Conservation (phyloP, 2,329 filamentous ascomycete genomes). For the Sporothrix pseudoabietina region DNA sequence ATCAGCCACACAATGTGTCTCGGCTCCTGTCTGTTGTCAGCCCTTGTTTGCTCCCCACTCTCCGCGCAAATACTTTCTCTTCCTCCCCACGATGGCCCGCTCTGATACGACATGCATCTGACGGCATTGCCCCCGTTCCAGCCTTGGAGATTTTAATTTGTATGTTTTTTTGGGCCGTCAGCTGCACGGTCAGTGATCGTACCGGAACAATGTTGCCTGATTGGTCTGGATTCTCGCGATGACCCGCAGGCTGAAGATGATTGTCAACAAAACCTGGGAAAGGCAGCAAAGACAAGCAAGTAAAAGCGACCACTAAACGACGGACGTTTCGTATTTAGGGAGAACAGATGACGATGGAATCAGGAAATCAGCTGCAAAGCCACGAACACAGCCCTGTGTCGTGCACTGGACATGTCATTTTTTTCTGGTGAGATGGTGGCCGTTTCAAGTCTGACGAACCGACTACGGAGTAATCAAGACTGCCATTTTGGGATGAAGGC, state of each 20-base stretch:
- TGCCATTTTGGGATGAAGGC: background rate
- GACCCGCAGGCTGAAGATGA: background rate
- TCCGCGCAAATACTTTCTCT: background rate
- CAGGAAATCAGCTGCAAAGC: background rate
- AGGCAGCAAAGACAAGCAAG: background rate
- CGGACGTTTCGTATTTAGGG: background rate
- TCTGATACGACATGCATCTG: conserved; percentile 3
- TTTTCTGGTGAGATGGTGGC: background rate
- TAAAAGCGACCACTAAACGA: background rate
- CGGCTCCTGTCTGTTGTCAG: background rate
- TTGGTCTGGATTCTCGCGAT: background rate
- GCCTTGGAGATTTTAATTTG: background rate
- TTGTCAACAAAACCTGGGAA: background rate
- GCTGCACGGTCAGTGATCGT: background rate
- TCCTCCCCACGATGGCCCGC: background rate
- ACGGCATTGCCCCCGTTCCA: background rate
- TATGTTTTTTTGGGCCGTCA: background rate
- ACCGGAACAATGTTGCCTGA: background rate
- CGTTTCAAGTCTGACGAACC: background rate
- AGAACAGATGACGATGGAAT: background rate
- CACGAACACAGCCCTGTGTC: background rate
- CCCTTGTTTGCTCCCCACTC: background rate
- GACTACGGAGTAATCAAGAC: background rate
- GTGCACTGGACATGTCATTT: background rate
- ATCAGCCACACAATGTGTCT: too few relatives aligned